These are phyloP conservation scores for Pleurotus platypus DNA, from an alignment of 768 basidiomycete species.

Conservation along the genomic window DNA sequence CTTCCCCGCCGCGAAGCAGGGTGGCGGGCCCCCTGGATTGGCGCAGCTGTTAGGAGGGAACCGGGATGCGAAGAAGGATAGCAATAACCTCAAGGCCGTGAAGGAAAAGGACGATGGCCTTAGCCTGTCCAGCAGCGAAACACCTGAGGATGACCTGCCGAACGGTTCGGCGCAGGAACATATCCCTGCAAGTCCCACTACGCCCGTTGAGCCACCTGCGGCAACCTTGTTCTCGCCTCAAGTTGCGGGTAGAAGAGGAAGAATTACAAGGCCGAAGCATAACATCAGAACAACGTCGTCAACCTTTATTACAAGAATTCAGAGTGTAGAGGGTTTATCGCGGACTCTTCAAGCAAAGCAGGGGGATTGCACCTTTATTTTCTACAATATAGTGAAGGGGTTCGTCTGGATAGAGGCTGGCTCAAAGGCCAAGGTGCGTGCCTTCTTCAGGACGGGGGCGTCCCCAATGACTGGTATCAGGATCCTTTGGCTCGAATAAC, in stretches of 20 bases:
- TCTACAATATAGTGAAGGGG: conserved; percentile 84
- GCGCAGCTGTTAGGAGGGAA: conserved; percentile 66
- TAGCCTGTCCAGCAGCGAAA: conserved; percentile 82
- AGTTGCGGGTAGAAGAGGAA: conserved; percentile 61
- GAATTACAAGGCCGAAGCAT: conserved; percentile 73
- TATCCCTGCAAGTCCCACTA: conserved; percentile 29
- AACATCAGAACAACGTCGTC: conserved; percentile 90
- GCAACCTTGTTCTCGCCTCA: conserved; percentile 63
- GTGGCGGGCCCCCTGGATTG: conserved; percentile 51
- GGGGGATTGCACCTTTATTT: conserved; percentile 83
- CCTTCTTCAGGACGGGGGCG: not conserved
- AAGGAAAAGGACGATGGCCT: conserved; percentile 54
- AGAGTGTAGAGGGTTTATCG: conserved; percentile 72
- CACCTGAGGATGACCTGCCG: conserved; percentile 55
- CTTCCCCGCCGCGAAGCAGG: conserved; percentile 55
- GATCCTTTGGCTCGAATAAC: conserved; percentile 84
- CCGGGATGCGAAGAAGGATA: conserved; percentile 63
- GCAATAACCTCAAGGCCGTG: conserved; percentile 18
- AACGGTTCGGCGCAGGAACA: conserved; percentile 38
- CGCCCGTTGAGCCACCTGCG: conserved; percentile 29
- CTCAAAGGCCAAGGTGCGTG: conserved; percentile 73
- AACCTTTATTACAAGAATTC: conserved; percentile 86
- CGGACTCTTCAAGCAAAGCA: conserved; percentile 72
- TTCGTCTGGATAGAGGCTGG: conserved; percentile 87
- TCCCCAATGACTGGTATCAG: conserved; percentile 30